Conservation (phyloP, 2,329 filamentous ascomycete species). For the Chrysoporthe puriensis region DNA sequence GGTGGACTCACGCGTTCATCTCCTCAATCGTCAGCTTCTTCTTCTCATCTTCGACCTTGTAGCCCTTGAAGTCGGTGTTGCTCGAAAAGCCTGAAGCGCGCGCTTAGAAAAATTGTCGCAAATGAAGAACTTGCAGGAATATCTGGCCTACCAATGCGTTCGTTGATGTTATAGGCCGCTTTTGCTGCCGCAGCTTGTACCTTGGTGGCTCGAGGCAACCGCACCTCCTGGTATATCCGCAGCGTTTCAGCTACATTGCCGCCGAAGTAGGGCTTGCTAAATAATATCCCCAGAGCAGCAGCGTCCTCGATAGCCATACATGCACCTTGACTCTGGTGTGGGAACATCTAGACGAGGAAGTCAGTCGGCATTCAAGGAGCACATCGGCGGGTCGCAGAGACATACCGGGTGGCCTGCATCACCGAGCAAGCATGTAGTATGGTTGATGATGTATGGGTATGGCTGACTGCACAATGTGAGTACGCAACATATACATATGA, state of each 20-base stretch:
- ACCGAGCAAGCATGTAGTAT: conserved; percentile 60
- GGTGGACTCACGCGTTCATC: conserved; percentile 62
- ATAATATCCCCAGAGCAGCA: conserved; percentile 64
- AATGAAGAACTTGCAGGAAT: neutral
- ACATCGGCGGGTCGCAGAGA: neutral
- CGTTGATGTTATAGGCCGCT: conserved; percentile 64
- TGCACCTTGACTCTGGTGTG: conserved; percentile 70
- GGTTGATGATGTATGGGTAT: conserved; percentile 60
- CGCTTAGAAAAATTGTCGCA: neutral
- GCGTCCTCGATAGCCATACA: conserved; percentile 72
- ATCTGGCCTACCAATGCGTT: conserved; percentile 54
- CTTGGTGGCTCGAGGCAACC: conserved; percentile 57
- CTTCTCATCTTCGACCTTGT: conserved; percentile 65
- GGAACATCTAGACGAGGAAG: conserved; percentile 58
- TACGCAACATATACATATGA: neutral
- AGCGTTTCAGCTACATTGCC: conserved; percentile 54
- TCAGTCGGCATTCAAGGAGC: conserved; percentile 9
- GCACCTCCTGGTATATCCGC: conserved; percentile 54
- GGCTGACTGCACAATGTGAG: conserved; percentile 43
- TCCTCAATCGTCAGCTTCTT: conserved; percentile 69
- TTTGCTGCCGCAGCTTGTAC: conserved; percentile 62
- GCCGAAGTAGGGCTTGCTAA: conserved; percentile 50
- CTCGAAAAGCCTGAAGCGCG: conserved; percentile 57
- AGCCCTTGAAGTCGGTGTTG: conserved; percentile 59
- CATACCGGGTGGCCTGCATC: conserved; percentile 67